Percentiles rank a stretch among this genome's conserved stretches.
Evolutionary conservation across 805 yeast genomes (phyloP).

Genomic region (Diddensiella caesifluorescens): DNA sequence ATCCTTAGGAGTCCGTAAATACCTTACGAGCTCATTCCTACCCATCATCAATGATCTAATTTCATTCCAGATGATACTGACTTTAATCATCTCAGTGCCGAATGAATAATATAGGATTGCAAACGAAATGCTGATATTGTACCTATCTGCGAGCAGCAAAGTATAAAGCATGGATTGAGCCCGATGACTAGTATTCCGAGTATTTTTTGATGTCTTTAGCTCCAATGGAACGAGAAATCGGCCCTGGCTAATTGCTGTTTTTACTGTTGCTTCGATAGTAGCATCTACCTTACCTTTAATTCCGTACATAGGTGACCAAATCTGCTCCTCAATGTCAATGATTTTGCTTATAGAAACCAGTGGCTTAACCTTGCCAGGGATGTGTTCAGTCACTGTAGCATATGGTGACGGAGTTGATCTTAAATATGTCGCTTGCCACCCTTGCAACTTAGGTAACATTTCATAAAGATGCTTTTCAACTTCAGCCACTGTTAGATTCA

Average conservation of each 20-base stretch:
- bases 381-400: conserved; percentile 19
- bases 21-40: conserved; percentile 64
- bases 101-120: conserved; percentile 73
- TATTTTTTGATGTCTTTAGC: conserved; percentile 70
- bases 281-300: conserved; percentile 86
- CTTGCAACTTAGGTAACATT: conserved; percentile 41
- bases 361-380: conserved; percentile 31
- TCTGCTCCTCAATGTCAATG: conserved; percentile 81
- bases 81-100: conserved; percentile 47
- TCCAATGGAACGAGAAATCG: conserved; percentile 72
- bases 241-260: conserved; percentile 35
- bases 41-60: conserved; percentile 62
- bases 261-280: conserved; percentile 57
- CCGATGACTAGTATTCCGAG: conserved; percentile 59
- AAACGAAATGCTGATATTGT: conserved; percentile 58
- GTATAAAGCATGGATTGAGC: conserved; percentile 86
- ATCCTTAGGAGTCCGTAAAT: conserved; percentile 38
- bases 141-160: conserved; percentile 70
- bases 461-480: conserved; percentile 46
- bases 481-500: conserved; percentile 48
- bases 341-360: conserved; percentile 55
- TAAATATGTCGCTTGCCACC: conserved; percentile 25
- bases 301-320: conserved; percentile 90
- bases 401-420: conserved; percentile 23
- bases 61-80: conserved; percentile 51